Evolutionary conservation across 495 filamentous ascomycete species (phyloP).

Genomic region (Aspergillus indologenus): DNA sequence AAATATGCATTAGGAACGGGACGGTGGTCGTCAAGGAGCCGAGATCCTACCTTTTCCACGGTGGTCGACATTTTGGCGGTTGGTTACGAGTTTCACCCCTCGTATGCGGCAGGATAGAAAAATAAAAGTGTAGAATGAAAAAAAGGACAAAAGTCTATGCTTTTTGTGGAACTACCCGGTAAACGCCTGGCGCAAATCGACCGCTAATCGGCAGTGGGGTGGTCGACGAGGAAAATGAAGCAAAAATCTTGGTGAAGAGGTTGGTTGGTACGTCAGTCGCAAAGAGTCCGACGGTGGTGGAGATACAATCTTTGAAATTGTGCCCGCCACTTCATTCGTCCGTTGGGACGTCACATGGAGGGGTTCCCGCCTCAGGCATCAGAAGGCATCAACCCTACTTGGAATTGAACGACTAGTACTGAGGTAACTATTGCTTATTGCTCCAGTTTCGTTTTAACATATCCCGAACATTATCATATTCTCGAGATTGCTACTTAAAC

Average conservation of each 20-base stretch:
- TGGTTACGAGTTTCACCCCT: constrained; percentile 23
- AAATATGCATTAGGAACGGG: constrained; percentile 1
- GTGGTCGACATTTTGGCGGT: constrained; percentile 83
- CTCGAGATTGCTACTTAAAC: too few relatives aligned
- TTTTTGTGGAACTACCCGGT: background rate
- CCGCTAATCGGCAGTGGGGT: constrained; percentile 8
- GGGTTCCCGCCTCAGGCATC: constrained; percentile 27
- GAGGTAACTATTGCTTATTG: constrained; percentile 24
- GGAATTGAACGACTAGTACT: too few relatives aligned
- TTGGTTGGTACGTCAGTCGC: constrained; percentile 7
- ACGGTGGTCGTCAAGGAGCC: background rate
- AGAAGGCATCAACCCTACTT: constrained; percentile 8
- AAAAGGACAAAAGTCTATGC: constrained; percentile 5
- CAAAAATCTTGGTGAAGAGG: background rate
- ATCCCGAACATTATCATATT: too few relatives aligned
- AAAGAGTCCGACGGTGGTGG: constrained; percentile 7
- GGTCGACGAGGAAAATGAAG: constrained; percentile 9
- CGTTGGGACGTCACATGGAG: constrained; percentile 23
- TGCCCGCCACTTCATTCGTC: constrained; percentile 29
- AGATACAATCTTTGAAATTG: constrained; percentile 27
- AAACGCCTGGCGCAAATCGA: background rate
- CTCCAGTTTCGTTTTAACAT: background rate
- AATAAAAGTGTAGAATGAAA: constrained; percentile 7
- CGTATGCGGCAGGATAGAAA: constrained; percentile 17
- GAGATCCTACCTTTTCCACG: constrained; percentile 76